Percentiles rank a stretch among this genome's conserved stretches.
phyloP scores from a whole-genome alignment of 805 yeast species.

The Nakazawaea wickerhamii region DNA sequence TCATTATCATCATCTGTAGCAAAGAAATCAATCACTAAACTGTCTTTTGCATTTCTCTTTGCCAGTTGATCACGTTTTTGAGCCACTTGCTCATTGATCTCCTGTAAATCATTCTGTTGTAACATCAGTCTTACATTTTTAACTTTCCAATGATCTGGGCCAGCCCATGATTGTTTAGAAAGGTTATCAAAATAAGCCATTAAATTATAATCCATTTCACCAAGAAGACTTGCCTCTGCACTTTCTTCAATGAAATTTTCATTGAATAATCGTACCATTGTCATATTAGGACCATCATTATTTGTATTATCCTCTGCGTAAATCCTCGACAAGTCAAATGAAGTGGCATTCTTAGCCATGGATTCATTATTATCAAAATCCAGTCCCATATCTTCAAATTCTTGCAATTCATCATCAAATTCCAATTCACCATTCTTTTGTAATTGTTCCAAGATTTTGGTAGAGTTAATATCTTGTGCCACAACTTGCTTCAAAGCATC shows the following conservation, averaged over 20 bases:
- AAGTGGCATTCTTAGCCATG: constrained; percentile 1
- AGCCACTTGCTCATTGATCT: constrained; percentile 2
- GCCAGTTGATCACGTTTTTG: constrained; percentile 9
- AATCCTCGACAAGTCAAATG: constrained; percentile 26
- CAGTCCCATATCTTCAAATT: constrained; percentile 13
- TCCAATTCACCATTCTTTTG: constrained; percentile 14
- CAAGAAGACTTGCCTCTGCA: constrained; percentile 18
- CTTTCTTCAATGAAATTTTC: constrained; percentile 21
- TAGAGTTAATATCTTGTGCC: constrained; percentile 22
- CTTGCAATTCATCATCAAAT: constrained; percentile 12
- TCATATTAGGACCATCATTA: constrained; percentile 24
- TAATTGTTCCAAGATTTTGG: constrained; percentile 21
- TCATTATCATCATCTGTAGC: constrained; percentile 19
- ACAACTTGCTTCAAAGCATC: constrained; percentile 41
- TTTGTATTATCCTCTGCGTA: constrained; percentile 25
- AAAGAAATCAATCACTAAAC: constrained; percentile 23
- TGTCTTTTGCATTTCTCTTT: constrained; percentile 24
- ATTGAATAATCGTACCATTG: constrained; percentile 28
- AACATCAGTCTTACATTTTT: constrained; percentile 42
- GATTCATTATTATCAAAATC: constrained; percentile 3
- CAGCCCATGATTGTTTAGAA: constrained; percentile 75
- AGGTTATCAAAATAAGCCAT: constrained; percentile 76
- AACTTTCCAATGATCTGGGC: constrained; percentile 91
- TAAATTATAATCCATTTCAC: constrained; percentile 34
- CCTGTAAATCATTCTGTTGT: constrained; percentile 13